These are phyloP conservation scores for Fragaria vesca DNA, from an alignment of 306 rosid species.

Conservation along the genomic window DNA sequence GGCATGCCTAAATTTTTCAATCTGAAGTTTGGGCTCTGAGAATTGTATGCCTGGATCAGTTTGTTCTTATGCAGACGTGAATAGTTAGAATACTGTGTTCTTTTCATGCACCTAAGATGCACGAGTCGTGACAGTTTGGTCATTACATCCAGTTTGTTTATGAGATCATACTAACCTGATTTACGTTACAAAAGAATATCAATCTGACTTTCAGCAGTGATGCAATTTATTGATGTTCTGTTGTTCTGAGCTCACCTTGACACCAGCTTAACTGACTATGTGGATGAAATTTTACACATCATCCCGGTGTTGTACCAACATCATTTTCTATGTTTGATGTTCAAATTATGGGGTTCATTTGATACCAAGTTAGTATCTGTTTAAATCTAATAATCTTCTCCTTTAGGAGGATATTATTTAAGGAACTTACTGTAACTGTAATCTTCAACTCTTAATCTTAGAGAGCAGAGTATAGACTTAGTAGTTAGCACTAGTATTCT, in stretches of 20 bases:
- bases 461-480: neutral
- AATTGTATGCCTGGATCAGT: neutral
- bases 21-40: slow-evolving; percentile 3
- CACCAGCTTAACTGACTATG: neutral
- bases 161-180: neutral
- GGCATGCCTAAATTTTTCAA: neutral
- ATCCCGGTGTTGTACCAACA: neutral
- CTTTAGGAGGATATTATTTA: neutral
- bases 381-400: neutral
- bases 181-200: neutral
- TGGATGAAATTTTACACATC: neutral
- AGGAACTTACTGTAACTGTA: neutral
- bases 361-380: neutral
- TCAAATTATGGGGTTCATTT: slow-evolving; percentile 2
- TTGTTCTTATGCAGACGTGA: neutral
- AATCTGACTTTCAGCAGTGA: neutral
- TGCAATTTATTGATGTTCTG: neutral
- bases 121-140: neutral
- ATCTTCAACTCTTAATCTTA: neutral
- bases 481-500: neutral
- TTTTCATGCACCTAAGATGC: neutral
- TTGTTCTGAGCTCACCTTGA: neutral
- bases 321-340: neutral
- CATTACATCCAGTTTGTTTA: neutral
- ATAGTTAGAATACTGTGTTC: neutral